phyloP scores from a whole-genome alignment of 2,329 filamentous ascomycete species.

The Exophiala sideris region DNA sequence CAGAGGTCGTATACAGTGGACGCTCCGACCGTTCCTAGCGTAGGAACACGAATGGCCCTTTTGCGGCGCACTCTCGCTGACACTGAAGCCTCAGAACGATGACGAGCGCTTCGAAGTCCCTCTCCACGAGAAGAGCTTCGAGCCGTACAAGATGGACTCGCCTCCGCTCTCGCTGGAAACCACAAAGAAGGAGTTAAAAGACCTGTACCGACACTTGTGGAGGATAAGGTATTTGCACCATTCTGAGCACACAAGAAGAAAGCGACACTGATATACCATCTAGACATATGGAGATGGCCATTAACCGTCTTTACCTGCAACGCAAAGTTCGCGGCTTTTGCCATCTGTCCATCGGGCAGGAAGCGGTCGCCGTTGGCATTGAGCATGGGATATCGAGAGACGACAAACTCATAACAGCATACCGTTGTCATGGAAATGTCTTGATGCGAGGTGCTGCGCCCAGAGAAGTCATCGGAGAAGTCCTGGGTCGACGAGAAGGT shows the following conservation, averaged over 20 bases:
- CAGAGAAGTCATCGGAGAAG: constrained; percentile 90
- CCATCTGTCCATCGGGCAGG: constrained; percentile 95
- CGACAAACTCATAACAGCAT: constrained; percentile 95
- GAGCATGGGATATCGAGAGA: constrained; percentile 89
- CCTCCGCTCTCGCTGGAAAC: constrained; percentile 87
- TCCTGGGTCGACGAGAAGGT: constrained; percentile 90
- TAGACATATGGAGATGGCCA: constrained; percentile 99
- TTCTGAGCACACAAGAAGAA: not conserved
- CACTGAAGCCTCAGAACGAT: constrained; percentile 63
- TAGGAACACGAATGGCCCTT: not conserved
- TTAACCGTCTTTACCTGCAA: constrained; percentile 98
- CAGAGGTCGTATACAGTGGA: not conserved
- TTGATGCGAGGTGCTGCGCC: constrained; percentile 91
- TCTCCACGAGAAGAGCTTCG: constrained; percentile 97
- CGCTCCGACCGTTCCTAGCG: not conserved
- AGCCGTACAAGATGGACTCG: constrained; percentile 98
- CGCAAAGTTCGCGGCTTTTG: constrained; percentile 99
- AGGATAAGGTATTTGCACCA: constrained; percentile 66
- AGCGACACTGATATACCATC: not conserved
- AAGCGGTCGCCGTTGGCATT: constrained; percentile 94
- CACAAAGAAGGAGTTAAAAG: constrained; percentile 96
- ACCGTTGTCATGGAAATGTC: constrained; percentile 98
- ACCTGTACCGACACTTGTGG: constrained; percentile 99
- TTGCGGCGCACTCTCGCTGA: too few relatives aligned
- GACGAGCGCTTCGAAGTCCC: constrained; percentile 88